phyloP scores from a whole-genome alignment of 2,329 filamentous ascomycete species.

The Cladobotryum mycophilum region DNA sequence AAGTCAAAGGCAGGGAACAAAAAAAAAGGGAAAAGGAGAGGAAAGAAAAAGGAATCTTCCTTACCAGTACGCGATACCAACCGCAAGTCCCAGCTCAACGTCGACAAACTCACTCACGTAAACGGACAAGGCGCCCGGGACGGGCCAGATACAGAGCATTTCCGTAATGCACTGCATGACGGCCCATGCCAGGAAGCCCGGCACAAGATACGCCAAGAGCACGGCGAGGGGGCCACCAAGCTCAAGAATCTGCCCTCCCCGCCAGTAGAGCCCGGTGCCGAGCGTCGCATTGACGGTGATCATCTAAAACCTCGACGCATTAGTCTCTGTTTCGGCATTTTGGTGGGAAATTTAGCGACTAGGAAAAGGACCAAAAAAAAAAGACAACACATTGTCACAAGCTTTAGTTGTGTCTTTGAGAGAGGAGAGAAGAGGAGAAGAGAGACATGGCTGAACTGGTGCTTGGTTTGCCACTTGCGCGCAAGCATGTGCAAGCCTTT shows the following conservation, averaged over 20 bases:
- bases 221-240: constrained; percentile 22
- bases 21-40: too few species aligned
- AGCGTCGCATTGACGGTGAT: constrained; percentile 24
- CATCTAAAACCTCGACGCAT: constrained; percentile 16
- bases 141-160: constrained; percentile 26
- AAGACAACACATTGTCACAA: too few species aligned
- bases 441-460: too few species aligned
- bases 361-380: too few species aligned
- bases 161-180: constrained; percentile 28
- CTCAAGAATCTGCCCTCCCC: constrained; percentile 23
- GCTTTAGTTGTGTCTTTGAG: too few species aligned
- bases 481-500: too few species aligned
- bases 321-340: too few species aligned
- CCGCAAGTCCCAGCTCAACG: constrained; percentile 24
- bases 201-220: constrained; percentile 22
- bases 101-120: constrained; percentile 29
- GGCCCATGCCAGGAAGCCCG: constrained; percentile 23
- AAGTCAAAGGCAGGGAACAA: too few species aligned
- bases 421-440: too few species aligned
- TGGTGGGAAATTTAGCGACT: too few species aligned
- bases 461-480: too few species aligned
- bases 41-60: neutral
- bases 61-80: constrained; percentile 28
- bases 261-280: constrained; percentile 24
- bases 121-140: constrained; percentile 25